A percentile compares a stretch with the other conserved stretches of the same genome.
Conservation (phyloP, 2,329 filamentous ascomycete genomes). For the Fusarium brevicatenulatum region DNA sequence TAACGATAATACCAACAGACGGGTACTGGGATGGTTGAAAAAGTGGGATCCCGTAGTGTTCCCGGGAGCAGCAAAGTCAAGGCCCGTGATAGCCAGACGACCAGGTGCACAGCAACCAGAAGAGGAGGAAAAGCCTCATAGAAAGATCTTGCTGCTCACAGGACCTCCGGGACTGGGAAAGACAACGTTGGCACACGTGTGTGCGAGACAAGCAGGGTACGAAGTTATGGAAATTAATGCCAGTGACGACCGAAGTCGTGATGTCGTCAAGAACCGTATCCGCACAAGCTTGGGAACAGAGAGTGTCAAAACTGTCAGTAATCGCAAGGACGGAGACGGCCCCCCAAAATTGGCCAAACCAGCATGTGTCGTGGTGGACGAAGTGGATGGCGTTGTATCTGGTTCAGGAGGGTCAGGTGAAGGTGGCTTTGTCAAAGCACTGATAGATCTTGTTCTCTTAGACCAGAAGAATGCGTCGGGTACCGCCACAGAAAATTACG, state of each 20-base stretch:
- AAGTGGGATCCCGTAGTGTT: slow-evolving; percentile 94
- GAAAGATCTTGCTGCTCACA: slow-evolving; percentile 89
- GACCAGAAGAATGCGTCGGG: slow-evolving; percentile 79
- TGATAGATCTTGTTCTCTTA: slow-evolving; percentile 87
- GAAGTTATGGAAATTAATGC: slow-evolving; percentile 98
- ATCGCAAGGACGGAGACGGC: slow-evolving; percentile 64
- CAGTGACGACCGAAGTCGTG: slow-evolving; percentile 89
- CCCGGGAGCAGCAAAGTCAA: slow-evolving; percentile 74
- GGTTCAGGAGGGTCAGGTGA: slow-evolving; percentile 83
- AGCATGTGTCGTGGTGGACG: slow-evolving; percentile 93
- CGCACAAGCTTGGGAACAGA: slow-evolving; percentile 93
- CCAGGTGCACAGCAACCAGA: slow-evolving; percentile 56
- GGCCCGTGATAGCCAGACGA: slow-evolving; percentile 55
- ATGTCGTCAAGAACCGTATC: slow-evolving; percentile 92
- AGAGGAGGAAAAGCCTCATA: slow-evolving; percentile 79
- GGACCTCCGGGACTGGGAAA: slow-evolving; percentile 95
- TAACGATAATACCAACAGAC: slow-evolving; percentile 91
- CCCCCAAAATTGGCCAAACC: slow-evolving; percentile 80
- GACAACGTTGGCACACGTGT: slow-evolving; percentile 95
- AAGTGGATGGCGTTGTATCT: slow-evolving; percentile 92
- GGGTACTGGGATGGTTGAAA: slow-evolving; percentile 93
- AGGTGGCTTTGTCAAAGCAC: slow-evolving; percentile 92
- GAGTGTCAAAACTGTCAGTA: slow-evolving; percentile 82
- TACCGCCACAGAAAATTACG: slow-evolving; percentile 35
- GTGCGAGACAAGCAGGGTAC: slow-evolving; percentile 93